phyloP scores from a whole-genome alignment of 2,329 filamentous ascomycete genomes.

The Colletotrichum nymphaeae region DNA sequence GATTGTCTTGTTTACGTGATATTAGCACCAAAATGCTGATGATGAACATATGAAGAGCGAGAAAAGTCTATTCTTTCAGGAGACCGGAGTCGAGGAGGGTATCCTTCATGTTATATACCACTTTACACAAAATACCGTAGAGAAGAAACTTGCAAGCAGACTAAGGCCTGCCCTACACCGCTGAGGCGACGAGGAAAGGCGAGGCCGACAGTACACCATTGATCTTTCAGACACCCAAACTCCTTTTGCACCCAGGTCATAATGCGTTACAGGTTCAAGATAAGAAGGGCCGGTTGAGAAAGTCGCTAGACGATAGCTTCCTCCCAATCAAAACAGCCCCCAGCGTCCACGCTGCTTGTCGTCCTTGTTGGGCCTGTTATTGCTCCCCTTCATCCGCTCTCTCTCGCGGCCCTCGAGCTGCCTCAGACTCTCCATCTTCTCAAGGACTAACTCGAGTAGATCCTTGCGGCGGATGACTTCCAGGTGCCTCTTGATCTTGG shows the following conservation, averaged over 20 bases:
- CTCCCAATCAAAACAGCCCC: slow-evolving; percentile 57
- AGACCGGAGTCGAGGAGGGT: slow-evolving; percentile 43
- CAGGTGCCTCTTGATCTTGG: slow-evolving; percentile 87
- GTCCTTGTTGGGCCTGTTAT: slow-evolving; percentile 48
- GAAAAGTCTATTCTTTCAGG: slow-evolving; percentile 17
- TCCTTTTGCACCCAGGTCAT: slow-evolving; percentile 30
- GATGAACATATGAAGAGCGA: slow-evolving; percentile 1
- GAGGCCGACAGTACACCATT: background rate
- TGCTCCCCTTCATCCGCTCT: slow-evolving; percentile 52
- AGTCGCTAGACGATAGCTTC: background rate
- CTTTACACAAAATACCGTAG: slow-evolving; percentile 20
- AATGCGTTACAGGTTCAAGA: slow-evolving; percentile 21
- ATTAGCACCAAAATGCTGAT: background rate
- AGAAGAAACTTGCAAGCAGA: slow-evolving; percentile 15
- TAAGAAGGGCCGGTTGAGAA: background rate
- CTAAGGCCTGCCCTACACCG: background rate
- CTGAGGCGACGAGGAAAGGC: background rate
- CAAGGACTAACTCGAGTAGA: slow-evolving; percentile 88
- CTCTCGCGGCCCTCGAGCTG: slow-evolving; percentile 83
- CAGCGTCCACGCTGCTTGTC: slow-evolving; percentile 59
- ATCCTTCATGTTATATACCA: slow-evolving; percentile 38
- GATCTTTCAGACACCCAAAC: slow-evolving; percentile 28
- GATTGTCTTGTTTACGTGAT: background rate
- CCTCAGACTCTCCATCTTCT: slow-evolving; percentile 93
- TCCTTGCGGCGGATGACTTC: slow-evolving; percentile 95